A percentile compares a stretch with the other conserved stretches of the same genome.
phyloP scores from a whole-genome alignment of 768 basidiomycete species.

The Lactarius akahatsu region DNA sequence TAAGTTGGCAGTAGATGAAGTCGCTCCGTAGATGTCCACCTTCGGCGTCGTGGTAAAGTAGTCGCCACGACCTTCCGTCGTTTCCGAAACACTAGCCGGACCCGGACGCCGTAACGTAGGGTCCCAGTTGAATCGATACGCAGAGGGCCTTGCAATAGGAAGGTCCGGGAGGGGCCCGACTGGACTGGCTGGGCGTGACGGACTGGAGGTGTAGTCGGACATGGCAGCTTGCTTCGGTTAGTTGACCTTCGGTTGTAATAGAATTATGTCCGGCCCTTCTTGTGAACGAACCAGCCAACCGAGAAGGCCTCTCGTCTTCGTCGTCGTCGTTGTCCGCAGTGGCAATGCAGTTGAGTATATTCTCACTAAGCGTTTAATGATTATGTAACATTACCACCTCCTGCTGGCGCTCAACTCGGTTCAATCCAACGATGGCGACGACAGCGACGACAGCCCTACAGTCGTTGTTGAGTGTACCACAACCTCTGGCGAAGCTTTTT shows the following conservation, averaged over 20 bases:
- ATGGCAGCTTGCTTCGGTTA: conserved; percentile 26
- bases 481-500: conserved; percentile 26
- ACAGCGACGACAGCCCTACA: conserved; percentile 21
- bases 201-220: conserved; percentile 49
- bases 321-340: conserved; percentile 4
- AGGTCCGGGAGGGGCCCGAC: conserved; percentile 45
- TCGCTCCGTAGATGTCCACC: conserved; percentile 47
- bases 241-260: too few species aligned
- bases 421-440: conserved; percentile 3
- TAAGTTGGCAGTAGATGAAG: conserved; percentile 47
- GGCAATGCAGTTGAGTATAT: neutral
- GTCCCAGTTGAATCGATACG: conserved; percentile 77
- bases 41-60: conserved; percentile 48
- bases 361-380: neutral
- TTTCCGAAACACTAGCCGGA: conserved; percentile 71
- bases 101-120: conserved; percentile 53
- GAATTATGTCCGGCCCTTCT: neutral
- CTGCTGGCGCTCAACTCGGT: neutral
- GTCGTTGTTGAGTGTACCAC: conserved; percentile 16
- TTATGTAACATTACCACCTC: neutral
- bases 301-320: neutral
- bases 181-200: conserved; percentile 60
- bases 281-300: neutral
- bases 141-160: conserved; percentile 47
- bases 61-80: conserved; percentile 65